Base-by-base conservation (phyloP, 371 early-diverging fungal genomes). In the Circinella minor region DNA sequence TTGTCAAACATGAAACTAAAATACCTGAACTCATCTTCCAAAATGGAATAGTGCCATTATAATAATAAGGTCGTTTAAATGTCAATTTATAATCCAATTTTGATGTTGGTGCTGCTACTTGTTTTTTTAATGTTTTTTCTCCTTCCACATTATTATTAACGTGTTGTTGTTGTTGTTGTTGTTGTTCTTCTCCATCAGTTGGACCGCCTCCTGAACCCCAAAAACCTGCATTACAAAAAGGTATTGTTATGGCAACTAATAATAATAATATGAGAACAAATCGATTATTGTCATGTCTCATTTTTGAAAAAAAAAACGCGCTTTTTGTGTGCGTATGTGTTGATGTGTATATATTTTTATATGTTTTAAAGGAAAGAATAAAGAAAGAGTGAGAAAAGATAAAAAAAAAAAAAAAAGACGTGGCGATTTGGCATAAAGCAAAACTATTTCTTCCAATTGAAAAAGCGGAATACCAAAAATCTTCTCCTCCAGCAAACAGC, bases 61-160 rank as follows among this genome's bases (percentile, higher is more conserved):
- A 78, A 46, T 83, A 83, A 72, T 78, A 89, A 11, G 91, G 91
- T 73, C 82, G 77, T 76, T 91, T 91, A 71, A 91, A 83, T 15
- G 89, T 77, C 67, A 83, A 81, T 54, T 87, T 89, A 74, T 89
- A 93, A 77, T 93, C 93, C 68, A 85, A 81, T 69, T 76, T 77
- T 9, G 71, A 71, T 18, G 67, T 55, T 18, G 79, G 79, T 43
- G 78, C 74, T 47, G 60, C 2, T n/a, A 17, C 5, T 34, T 34
- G 13, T 36, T 20, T 9, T 39, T 27, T 15, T n/a, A 20, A 36
- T 54, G 55, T 65, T 57, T 18, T 4, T 13, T 13, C 49, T 38
- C 54, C 54, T n/a, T 18, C 14, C n/a, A 0, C 43, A 43, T 43
- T 43, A 43, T 43, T 43, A 43, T 6, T 27, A 27, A 27, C 27